Base-by-base conservation (phyloP, 1,284 basidiomycete genomes). In the Exobasidium rhododendri region DNA sequence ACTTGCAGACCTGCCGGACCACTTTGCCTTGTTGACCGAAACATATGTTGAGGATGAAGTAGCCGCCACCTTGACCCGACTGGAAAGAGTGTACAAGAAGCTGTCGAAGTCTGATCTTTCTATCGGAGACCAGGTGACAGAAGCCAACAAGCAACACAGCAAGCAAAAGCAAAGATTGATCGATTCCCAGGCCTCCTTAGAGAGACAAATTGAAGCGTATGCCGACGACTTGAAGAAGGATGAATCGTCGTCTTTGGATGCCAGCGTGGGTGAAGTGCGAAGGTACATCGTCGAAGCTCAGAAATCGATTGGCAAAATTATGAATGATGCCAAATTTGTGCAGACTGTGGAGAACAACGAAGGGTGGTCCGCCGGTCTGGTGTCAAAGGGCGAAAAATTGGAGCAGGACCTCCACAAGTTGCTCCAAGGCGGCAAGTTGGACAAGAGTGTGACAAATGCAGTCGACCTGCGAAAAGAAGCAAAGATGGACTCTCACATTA, bases 281-380 rank as follows among this genome's bases (percentile, higher is more conserved):
- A 58, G 66, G n/a, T 77, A 65, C 45, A 62, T 67, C 24, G 54
- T 30, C 0, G 63, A 69, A 28, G 73, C 71, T 30, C 61, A 65
- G 40, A 55, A 65, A n/a, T 65, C 61, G 3, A 77, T 69, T 56
- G 67, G 68, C 59, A 59, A 61, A 17, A 61, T 73, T 28, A 77
- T 79, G 73, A 61, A 65, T 26, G 57, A 66, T 10, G 68, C 65
- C 59, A 74, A 75, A 58, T 79, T 78, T 56, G 56, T 68, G 13
- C 63, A 43, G 7, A 78, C 71, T 53, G 67, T 68, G 59, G 73
- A 74, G 50, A 73, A 79, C 30, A 71, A 65, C 62, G 62, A 64
- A 4, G 74, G 74, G 29, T 79, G 77, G 77, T 73, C 73, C 56
- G 59, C 67, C 14, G 74, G 72, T 11, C 64, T 76, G 31, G 50